phyloP scores from a whole-genome alignment of 176 grass and related monocot species.

The Oryza rufipogon region DNA sequence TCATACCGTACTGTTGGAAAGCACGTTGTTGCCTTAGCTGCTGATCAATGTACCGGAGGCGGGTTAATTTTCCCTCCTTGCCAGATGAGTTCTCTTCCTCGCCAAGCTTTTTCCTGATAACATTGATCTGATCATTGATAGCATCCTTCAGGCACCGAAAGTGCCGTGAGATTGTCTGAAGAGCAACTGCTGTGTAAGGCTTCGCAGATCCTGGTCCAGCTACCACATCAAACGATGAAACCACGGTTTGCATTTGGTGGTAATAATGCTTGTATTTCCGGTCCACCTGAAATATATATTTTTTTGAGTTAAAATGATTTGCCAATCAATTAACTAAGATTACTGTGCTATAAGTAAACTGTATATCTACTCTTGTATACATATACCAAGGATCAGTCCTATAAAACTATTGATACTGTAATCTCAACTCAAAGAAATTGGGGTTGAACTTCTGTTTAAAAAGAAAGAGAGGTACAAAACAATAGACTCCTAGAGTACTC shows the following conservation, averaged over 20 bases:
- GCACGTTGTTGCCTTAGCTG: constrained; percentile 83
- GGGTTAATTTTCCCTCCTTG: constrained; percentile 72
- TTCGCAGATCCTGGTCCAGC: constrained; percentile 71
- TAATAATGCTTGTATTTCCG: constrained; percentile 95
- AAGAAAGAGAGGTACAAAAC: constrained; percentile 6
- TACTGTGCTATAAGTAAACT: background rate
- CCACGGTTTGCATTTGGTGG: constrained; percentile 92
- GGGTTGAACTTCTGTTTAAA: constrained; percentile 5
- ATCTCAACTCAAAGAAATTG: background rate
- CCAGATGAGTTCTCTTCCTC: constrained; percentile 74
- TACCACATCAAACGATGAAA: constrained; percentile 84
- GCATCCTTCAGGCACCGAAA: constrained; percentile 94
- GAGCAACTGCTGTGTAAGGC: constrained; percentile 93
- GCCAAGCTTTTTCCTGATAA: constrained; percentile 79
- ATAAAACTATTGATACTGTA: background rate
- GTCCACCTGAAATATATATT: constrained; percentile 70
- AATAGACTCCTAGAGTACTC: constrained; percentile 21
- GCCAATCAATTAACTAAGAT: constrained; percentile 19
- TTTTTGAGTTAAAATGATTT: constrained; percentile 24
- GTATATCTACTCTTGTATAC: constrained; percentile 7
- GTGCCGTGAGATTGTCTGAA: constrained; percentile 90
- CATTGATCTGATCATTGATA: constrained; percentile 79
- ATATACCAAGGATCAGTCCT: background rate
- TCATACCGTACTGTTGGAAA: constrained; percentile 97
- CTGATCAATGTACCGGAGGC: constrained; percentile 89